Percentiles rank a stretch among this genome's conserved stretches.
Conservation (phyloP, 345 rosid species). For the Excoecaria agallocha region DNA sequence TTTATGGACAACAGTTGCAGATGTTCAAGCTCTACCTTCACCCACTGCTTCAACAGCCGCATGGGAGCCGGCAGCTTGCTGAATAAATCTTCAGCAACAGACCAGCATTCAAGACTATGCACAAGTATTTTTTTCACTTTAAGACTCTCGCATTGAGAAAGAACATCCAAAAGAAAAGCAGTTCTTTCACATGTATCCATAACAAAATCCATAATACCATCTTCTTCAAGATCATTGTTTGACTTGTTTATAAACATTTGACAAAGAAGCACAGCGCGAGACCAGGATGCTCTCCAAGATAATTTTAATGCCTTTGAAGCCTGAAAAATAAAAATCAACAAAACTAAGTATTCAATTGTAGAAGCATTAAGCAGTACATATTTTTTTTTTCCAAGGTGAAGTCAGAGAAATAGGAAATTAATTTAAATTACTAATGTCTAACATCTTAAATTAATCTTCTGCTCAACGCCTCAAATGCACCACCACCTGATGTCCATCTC, state of each 20-base stretch:
- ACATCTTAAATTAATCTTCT: neutral
- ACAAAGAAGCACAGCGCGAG: slow-evolving; percentile 46
- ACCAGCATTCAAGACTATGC: slow-evolving; percentile 64
- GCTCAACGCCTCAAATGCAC: neutral
- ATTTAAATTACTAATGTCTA: neutral
- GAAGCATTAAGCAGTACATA: slow-evolving; percentile 6
- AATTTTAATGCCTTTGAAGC: slow-evolving; percentile 71
- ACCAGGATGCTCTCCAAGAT: slow-evolving; percentile 78
- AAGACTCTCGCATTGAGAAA: slow-evolving; percentile 49
- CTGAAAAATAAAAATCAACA: slow-evolving; percentile 41
- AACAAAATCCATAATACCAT: slow-evolving; percentile 48
- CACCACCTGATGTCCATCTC: neutral
- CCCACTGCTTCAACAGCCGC: slow-evolving; percentile 83
- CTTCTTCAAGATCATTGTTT: slow-evolving; percentile 47
- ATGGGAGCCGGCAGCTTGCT: slow-evolving; percentile 53
- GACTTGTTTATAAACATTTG: slow-evolving; percentile 38
- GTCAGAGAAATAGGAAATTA: neutral
- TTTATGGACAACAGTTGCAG: slow-evolving; percentile 5
- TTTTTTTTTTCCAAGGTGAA: neutral
- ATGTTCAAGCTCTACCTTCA: slow-evolving; percentile 58
- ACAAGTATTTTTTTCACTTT: slow-evolving; percentile 41
- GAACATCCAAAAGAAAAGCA: slow-evolving; percentile 75
- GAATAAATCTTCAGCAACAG: slow-evolving; percentile 50
- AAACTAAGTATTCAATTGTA: slow-evolving; percentile 3
- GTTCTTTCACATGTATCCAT: slow-evolving; percentile 52